phyloP scores from a whole-genome alignment of 306 rosid genomes.

The Cucumis hystrix region DNA sequence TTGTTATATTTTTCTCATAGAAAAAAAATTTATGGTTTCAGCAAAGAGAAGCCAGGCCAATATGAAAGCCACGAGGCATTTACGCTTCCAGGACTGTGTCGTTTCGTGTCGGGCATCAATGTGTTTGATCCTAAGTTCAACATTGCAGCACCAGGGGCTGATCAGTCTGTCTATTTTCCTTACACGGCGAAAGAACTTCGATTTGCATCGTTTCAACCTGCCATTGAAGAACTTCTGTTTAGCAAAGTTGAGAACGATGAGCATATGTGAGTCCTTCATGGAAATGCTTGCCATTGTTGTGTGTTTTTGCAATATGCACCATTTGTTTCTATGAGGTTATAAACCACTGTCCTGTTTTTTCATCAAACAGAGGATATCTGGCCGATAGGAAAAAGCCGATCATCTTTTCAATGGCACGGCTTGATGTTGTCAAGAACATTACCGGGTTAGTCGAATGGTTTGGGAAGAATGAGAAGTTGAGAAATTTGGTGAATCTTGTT shows the following conservation, averaged over 20 bases:
- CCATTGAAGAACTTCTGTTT: slow-evolving; percentile 68
- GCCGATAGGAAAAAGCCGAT: slow-evolving; percentile 63
- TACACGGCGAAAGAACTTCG: slow-evolving; percentile 40
- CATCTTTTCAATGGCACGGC: slow-evolving; percentile 86
- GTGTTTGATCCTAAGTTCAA: slow-evolving; percentile 92
- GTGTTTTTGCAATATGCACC: background rate
- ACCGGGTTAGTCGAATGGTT: slow-evolving; percentile 72
- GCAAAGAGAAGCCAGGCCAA: slow-evolving; percentile 88
- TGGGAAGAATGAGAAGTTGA: slow-evolving; percentile 56
- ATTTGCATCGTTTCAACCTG: slow-evolving; percentile 36
- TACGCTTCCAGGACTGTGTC: slow-evolving; percentile 84
- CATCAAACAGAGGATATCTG: slow-evolving; percentile 50
- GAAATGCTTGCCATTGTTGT: background rate
- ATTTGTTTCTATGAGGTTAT: background rate
- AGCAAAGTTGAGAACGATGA: slow-evolving; percentile 51
- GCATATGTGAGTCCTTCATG: slow-evolving; percentile 40
- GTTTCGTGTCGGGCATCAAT: slow-evolving; percentile 85
- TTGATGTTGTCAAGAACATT: slow-evolving; percentile 80
- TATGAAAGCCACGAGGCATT: slow-evolving; percentile 83
- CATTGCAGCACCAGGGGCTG: slow-evolving; percentile 90
- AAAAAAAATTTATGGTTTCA: slow-evolving; percentile 21
- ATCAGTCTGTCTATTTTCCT: slow-evolving; percentile 68
- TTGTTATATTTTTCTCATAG: background rate
- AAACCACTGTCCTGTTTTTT: background rate
- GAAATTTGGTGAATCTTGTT: slow-evolving; percentile 71